Base-by-base conservation (phyloP, 2,329 filamentous ascomycete species). In the Thermothelomyces thermophilus region DNA sequence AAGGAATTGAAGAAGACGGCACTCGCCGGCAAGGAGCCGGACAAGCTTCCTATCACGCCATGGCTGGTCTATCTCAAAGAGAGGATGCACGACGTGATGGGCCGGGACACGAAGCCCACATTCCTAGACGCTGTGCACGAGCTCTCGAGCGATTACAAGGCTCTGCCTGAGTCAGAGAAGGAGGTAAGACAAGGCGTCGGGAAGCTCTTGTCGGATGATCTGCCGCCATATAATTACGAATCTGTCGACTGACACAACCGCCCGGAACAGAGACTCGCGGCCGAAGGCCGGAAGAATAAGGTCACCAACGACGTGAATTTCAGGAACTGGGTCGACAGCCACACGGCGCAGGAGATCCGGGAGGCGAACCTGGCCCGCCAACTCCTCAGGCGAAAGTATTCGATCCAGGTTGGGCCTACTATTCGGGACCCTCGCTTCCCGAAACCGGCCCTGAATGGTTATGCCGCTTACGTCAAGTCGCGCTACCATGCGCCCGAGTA, bases 401-500 rank as follows among this genome's bases (percentile, higher is more conserved):
- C 55, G 37, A 48, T 19, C 3, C 28, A n/a, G 4, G 10, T 4
- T 3, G 46, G 28, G 41, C 9, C 45, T 16, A 1, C 47, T 16
- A 70, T 81, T 55, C 55, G 53, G 2, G 78, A 82, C 58, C 64
- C 70, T 2, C 76, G 78, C 35, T 54, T 66, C 30, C 77, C 77
- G 55, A 73, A 70, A 62, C 58, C 55, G 31, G 58, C 70, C 10
- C 0, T 31, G 11, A 59, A 46, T 11, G 20, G 68, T 22, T 79
- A 60, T 55, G 41, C 47, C 8, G 49, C 65, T 3, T 80, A 65
- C 61, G 48, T 67, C 50, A 66, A 68, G 60, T 60, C 67, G 10
- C 67, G 67, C 50, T 71, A 64, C 62, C 57, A 58, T 7, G 59
- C 62, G 26, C 66, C 65, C 35, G 59, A 64, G 0, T 56, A 57